Evolutionary conservation across 202 grass and related monocot genomes (phyloP).

Genomic region (Elaeis oleifera): DNA sequence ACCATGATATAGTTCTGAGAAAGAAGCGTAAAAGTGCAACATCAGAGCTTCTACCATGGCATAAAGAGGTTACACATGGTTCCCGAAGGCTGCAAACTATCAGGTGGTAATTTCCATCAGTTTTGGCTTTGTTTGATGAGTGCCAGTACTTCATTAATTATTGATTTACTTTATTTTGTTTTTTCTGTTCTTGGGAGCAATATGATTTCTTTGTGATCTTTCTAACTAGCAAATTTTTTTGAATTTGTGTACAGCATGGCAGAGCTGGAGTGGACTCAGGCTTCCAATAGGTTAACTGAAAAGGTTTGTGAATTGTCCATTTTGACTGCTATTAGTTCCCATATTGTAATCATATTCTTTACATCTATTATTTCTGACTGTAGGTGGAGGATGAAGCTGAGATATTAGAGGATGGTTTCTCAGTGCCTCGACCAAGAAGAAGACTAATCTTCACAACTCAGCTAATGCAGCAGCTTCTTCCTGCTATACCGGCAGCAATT

Average conservation of each 20-base stretch:
- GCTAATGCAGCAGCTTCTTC: conserved; percentile 84
- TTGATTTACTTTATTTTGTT: conserved; percentile 17
- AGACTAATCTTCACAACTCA: conserved; percentile 70
- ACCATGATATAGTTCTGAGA: conserved; percentile 28
- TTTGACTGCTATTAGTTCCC: conserved; percentile 4
- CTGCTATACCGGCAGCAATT: conserved; percentile 67
- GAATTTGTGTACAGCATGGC: conserved; percentile 45
- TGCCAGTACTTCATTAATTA: conserved; percentile 14
- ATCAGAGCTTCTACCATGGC: conserved; percentile 51
- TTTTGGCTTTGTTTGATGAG: conserved; percentile 3
- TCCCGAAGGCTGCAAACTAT: conserved; percentile 49
- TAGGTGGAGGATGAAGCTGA: conserved; percentile 72
- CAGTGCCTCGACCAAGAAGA: conserved; percentile 45
- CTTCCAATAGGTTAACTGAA: conserved; percentile 84
- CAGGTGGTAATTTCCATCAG: conserved; percentile 47
- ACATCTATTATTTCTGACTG: conserved; percentile 7
- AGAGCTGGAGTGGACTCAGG: conserved; percentile 81
- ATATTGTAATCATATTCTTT: conserved; percentile 17
- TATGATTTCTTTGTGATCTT: conserved; percentile 15
- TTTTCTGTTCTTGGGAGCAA: not conserved
- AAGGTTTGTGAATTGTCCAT: conserved; percentile 41
- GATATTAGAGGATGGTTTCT: conserved; percentile 49
- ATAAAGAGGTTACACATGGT: conserved; percentile 50
- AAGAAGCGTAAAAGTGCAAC: conserved; percentile 79
- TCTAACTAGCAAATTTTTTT: conserved; percentile 21